Percentiles rank a stretch among this genome's conserved stretches.
These are phyloP conservation scores for Chaetomiaceae sp. DNA, from an alignment of 2,329 filamentous ascomycete genomes.

Conservation along the genomic window DNA sequence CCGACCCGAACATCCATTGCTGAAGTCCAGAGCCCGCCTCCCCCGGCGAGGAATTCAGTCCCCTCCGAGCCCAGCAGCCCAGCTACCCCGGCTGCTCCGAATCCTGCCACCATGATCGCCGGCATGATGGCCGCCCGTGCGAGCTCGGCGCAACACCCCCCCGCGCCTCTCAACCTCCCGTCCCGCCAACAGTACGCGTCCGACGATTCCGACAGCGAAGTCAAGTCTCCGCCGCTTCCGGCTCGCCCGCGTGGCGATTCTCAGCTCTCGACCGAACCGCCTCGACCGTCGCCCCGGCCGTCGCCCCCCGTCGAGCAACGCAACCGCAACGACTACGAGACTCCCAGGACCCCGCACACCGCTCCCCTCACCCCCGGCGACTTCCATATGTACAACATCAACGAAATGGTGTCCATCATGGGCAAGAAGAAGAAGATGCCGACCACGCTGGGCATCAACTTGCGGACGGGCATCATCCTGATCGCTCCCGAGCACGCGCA, in stretches of 20 bases:
- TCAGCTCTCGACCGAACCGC: conserved; percentile 29
- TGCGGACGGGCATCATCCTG: conserved; percentile 80
- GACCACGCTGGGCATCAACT: conserved; percentile 90
- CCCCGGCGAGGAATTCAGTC: conserved; percentile 31
- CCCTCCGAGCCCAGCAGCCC: conserved; percentile 28
- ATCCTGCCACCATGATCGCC: conserved; percentile 50
- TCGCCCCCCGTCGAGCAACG: conserved; percentile 26
- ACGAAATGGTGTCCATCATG: conserved; percentile 95
- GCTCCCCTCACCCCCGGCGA: conserved; percentile 61
- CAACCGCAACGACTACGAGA: conserved; percentile 32
- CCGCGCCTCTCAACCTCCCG: conserved; percentile 43
- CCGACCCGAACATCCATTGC: conserved; percentile 36
- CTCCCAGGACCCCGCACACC: conserved; percentile 32
- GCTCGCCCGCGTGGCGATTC: conserved; percentile 53
- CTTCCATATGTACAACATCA: conserved; percentile 94
- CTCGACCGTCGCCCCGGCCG: conserved; percentile 19
- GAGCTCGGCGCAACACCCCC: conserved; percentile 39
- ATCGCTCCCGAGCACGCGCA: conserved; percentile 79
- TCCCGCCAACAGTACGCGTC: conserved; percentile 53
- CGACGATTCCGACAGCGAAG: conserved; percentile 63
- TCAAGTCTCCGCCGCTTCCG: conserved; percentile 55
- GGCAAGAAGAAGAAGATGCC: conserved; percentile 98
- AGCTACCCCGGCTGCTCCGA: conserved; percentile 28
- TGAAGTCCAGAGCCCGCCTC: conserved; percentile 34
- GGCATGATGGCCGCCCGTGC: conserved; percentile 47